Evolutionary conservation across 129 eudicot genomes (phyloP).

Genomic region (Chrysanthemum makinoi): DNA sequence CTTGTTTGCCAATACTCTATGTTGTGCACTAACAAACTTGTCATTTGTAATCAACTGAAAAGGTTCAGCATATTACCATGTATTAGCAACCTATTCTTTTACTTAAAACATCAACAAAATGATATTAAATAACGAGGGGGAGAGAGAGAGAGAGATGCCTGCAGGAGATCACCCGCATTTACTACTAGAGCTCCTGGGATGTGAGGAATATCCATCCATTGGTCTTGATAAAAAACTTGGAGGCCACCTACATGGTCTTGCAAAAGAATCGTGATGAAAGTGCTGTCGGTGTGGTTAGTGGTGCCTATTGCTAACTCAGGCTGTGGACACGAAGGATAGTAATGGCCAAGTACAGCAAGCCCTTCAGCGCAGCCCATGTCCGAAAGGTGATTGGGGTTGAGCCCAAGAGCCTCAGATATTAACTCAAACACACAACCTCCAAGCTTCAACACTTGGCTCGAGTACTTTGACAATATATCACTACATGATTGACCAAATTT

Average conservation of each 20-base stretch:
- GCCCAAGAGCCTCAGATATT: constrained; percentile 36
- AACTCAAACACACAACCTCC: constrained; percentile 22
- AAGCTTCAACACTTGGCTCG: constrained; percentile 3
- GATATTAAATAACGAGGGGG: not conserved
- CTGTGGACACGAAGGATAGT: constrained; percentile 49
- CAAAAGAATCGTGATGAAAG: constrained; percentile 42
- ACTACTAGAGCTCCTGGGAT: constrained; percentile 43
- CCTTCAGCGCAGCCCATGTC: constrained; percentile 46
- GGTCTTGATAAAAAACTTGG: constrained; percentile 39
- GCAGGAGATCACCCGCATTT: constrained; percentile 40
- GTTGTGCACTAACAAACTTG: not conserved
- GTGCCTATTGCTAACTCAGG: constrained; percentile 42
- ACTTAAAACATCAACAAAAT: not conserved
- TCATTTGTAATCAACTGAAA: too few relatives aligned
- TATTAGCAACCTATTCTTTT: not conserved
- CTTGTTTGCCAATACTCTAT: not conserved
- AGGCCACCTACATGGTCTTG: constrained; percentile 59
- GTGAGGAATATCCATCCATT: constrained; percentile 47
- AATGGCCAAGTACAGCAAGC: constrained; percentile 35
- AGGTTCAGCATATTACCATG: too few relatives aligned
- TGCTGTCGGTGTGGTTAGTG: constrained; percentile 25
- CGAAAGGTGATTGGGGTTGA: constrained; percentile 21
- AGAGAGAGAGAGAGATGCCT: not conserved
- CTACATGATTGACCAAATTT: not conserved
- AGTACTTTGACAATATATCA: constrained; percentile 8